Evolutionary conservation across 306 rosid species (phyloP).

Genomic region (Cucurbita ficifolia): DNA sequence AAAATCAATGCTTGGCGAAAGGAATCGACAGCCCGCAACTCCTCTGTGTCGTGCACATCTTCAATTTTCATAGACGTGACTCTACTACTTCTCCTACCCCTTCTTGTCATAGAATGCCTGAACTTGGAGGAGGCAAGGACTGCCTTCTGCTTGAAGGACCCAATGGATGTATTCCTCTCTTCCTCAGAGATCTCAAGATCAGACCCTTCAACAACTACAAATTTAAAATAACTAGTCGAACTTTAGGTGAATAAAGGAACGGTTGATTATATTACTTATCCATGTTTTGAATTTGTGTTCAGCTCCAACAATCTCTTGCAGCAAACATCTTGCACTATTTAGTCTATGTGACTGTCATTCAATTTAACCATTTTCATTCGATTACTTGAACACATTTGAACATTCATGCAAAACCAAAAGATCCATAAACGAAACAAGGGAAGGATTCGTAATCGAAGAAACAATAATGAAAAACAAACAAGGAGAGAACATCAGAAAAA

Average conservation of each 20-base stretch:
- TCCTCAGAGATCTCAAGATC: conserved; percentile 23
- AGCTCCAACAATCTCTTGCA: background rate
- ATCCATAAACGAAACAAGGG: background rate
- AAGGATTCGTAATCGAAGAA: background rate
- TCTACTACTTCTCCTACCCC: conserved; percentile 63
- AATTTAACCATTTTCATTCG: background rate
- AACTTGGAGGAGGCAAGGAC: conserved; percentile 46
- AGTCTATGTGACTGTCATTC: background rate
- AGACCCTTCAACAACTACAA: conserved; percentile 9
- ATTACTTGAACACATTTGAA: background rate
- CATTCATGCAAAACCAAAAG: background rate
- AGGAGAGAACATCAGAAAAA: background rate
- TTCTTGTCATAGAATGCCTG: conserved; percentile 42
- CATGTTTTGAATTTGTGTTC: background rate
- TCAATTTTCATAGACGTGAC: conserved; percentile 69
- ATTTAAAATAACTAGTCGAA: background rate
- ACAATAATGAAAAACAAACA: background rate
- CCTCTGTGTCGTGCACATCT: conserved; percentile 60
- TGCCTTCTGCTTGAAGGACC: conserved; percentile 51
- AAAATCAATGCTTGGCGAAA: conserved; percentile 57
- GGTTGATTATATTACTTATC: background rate
- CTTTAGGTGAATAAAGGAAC: background rate
- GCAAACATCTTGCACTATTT: background rate
- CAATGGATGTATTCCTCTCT: conserved; percentile 28
- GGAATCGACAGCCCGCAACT: conserved; percentile 53